Percentiles rank a stretch among this genome's conserved stretches.
Evolutionary conservation across 2,329 filamentous ascomycete species (phyloP).

Genomic region (Epichloe sp.): DNA sequence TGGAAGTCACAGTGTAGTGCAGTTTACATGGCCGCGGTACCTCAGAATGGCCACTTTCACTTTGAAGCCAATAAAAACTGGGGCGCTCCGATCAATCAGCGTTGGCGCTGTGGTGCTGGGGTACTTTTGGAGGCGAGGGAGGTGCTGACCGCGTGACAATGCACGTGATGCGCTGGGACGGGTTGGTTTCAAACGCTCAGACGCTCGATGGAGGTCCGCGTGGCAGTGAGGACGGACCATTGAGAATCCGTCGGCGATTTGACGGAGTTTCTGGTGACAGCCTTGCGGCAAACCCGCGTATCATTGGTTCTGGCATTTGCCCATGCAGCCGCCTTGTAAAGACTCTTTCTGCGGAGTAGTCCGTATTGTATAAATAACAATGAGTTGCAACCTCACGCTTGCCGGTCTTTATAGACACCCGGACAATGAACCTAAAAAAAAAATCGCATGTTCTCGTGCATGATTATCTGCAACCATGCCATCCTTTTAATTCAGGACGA

Average conservation of each 20-base stretch:
- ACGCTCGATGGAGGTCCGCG: no score
- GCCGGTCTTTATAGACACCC: no score
- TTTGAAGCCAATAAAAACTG: slow-evolving; percentile 10
- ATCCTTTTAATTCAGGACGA: not conserved
- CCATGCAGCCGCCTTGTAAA: no score
- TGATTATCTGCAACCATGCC: not conserved
- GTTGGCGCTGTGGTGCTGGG: not conserved
- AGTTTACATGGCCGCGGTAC: slow-evolving; percentile 21
- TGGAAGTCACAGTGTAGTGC: slow-evolving; percentile 22
- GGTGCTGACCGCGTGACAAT: not conserved
- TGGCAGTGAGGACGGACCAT: not conserved
- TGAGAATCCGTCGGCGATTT: no score
- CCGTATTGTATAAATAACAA: no score
- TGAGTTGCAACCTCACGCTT: no score
- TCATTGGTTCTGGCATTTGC: no score
- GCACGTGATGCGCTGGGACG: not conserved
- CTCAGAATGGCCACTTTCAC: slow-evolving; percentile 11
- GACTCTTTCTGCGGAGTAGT: no score
- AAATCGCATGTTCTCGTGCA: not conserved
- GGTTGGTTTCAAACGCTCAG: not conserved
- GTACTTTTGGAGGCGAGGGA: no score
- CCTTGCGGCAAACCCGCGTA: no score
- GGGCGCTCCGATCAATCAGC: slow-evolving; percentile 3
- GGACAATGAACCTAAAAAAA: no score
- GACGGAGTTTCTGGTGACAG: no score